Evolutionary conservation across 192 early-diverging fungal species (phyloP), one percentile per base, ranked within the genome.

Genomic region (Phlyctochytrium bullatum): DNA sequence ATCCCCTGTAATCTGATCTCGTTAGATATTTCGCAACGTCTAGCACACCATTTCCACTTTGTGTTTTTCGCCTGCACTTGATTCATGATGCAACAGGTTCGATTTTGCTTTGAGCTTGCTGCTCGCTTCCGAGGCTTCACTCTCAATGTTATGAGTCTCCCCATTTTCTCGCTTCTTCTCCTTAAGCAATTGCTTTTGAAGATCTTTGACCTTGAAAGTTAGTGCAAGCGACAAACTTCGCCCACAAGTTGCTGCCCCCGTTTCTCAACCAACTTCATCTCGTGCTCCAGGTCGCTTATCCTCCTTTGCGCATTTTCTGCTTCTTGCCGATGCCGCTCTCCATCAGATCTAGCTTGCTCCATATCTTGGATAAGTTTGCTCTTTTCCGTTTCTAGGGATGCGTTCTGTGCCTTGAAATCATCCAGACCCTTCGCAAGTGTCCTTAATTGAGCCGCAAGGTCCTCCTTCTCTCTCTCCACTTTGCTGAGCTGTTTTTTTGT

Each of bases 171-270:
- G 50, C 56, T 72, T 76, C 34, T 76, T 30, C 59, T 85, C 81
- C 62, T 80, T 85, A 14, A 67, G 24, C 3, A 85, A 59, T 65
- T 85, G 83, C 71, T 84, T 83, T 50, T 85, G 83, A 25, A 85
- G 59, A 67, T 85, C 83, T 62, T 81, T 83, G 6, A 84, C 71
- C 81, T 83, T 31, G n/a, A 34, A 68, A 12, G 59, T 29, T 0
- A 71, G 34, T 50, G 31, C 36, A 52, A 59, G 16, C 35, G 16
- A 2, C 31, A n/a, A 2, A 23, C 56, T 52, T 1, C 32, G 56
- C 76, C 53, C 52, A 83, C 82, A 64, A 85, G 73, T 35, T 84
- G 77, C 0, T 68, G 66, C 23, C 67, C 59, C 61, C 76, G 80
- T 50, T 67, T 61, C 53, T 80, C 78, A 40, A 72, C 36, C 20